Percentiles rank a stretch among this genome's conserved stretches.
These are phyloP conservation scores for Ophiorrhiza pumila DNA, from an alignment of 257 asterid genomes.

Conservation along the genomic window DNA sequence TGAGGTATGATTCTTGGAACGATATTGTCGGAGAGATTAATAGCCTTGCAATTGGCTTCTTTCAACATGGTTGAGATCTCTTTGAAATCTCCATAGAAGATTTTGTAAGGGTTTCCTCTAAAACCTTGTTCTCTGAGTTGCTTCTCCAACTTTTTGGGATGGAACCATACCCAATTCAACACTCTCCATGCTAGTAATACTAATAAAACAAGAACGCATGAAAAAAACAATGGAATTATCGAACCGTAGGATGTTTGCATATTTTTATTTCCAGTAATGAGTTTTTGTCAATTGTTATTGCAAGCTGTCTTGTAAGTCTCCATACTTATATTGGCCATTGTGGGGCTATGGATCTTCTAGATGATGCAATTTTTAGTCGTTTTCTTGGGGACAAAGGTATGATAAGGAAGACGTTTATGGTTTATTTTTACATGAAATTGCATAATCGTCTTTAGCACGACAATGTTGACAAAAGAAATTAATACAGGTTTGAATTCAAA, in stretches of 20 bases:
- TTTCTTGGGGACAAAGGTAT: no score
- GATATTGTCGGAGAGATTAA: constrained; percentile 13
- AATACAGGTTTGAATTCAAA: no score
- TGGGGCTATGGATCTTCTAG: no score
- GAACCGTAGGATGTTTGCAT: not conserved
- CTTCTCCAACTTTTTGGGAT: constrained; percentile 21
- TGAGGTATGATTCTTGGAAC: constrained; percentile 15
- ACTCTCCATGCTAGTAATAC: not conserved
- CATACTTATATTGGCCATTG: no score
- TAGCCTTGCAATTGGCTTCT: constrained; percentile 15
- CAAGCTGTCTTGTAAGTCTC: no score
- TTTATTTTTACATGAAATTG: no score
- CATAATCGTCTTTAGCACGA: no score
- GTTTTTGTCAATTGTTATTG: no score
- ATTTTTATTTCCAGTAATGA: no score
- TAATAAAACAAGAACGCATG: not conserved
- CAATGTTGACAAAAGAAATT: no score
- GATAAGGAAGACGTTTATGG: no score
- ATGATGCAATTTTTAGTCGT: no score
- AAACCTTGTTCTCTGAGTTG: constrained; percentile 10
- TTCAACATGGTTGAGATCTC: constrained; percentile 4
- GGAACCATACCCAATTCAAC: constrained; percentile 22
- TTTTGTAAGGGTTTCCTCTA: constrained; percentile 14
- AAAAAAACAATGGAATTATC: not conserved
- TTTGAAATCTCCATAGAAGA: constrained; percentile 18